Conservation (phyloP, 2,329 filamentous ascomycete genomes). For the Orbilia oligospora region DNA sequence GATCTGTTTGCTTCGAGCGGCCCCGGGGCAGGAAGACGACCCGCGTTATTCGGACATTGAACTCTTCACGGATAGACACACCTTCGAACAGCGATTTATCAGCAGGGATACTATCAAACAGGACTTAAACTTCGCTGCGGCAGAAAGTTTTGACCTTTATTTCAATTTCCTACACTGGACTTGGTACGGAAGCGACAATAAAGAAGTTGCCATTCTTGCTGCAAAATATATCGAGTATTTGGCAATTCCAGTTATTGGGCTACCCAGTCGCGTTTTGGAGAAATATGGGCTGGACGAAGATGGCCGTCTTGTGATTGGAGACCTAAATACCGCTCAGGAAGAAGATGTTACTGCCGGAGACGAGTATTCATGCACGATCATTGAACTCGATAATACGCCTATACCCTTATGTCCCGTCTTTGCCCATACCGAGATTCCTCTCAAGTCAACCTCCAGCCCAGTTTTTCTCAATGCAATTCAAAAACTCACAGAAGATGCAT, state of each 20-base stretch:
- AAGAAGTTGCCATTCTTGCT: neutral
- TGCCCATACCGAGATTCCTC: neutral
- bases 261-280: slow-evolving; percentile 3
- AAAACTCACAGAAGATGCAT: slow-evolving; percentile 5
- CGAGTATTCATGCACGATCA: neutral
- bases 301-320: neutral
- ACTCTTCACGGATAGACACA: slow-evolving; percentile 1
- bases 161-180: slow-evolving; percentile 10
- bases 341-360: neutral
- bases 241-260: neutral
- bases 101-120: neutral
- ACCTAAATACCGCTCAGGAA: neutral
- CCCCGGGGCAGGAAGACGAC: neutral
- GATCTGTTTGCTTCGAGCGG: neutral
- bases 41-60: neutral
- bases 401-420: neutral
- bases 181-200: neutral
- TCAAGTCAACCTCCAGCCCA: neutral
- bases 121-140: slow-evolving; percentile 2
- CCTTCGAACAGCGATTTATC: slow-evolving; percentile 22
- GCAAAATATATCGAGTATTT: slow-evolving; percentile 7
- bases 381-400: slow-evolving; percentile 10
- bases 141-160: slow-evolving; percentile 12
- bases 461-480: neutral
- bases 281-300: neutral